Conservation (phyloP, 2,329 filamentous ascomycete genomes). For the Elsinoe australis region DNA sequence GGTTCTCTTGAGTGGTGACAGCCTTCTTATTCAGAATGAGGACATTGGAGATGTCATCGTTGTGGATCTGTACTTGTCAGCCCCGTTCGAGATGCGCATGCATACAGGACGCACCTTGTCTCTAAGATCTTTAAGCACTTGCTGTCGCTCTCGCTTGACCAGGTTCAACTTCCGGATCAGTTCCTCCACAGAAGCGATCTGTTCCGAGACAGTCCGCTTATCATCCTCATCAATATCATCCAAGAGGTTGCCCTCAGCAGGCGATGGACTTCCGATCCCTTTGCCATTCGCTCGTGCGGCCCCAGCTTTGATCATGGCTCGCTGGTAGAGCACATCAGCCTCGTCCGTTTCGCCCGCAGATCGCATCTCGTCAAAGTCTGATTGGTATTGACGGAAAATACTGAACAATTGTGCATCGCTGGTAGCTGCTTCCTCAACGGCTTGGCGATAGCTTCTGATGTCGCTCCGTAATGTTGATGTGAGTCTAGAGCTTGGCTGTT, state of each 20-base stretch:
- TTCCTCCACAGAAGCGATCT: constrained; percentile 83
- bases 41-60: constrained; percentile 95
- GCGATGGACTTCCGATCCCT: constrained; percentile 49
- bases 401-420: constrained; percentile 78
- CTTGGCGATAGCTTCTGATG: constrained; percentile 78
- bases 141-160: constrained; percentile 82
- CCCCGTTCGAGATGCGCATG: constrained; percentile 1
- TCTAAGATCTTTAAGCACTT: constrained; percentile 93
- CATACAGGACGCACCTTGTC: constrained; percentile 66
- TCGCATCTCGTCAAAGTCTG: constrained; percentile 92
- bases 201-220: constrained; percentile 73
- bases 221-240: constrained; percentile 88
- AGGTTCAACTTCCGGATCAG: constrained; percentile 83
- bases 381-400: constrained; percentile 77
- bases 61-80: constrained; percentile 60
- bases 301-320: constrained; percentile 72
- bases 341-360: constrained; percentile 78
- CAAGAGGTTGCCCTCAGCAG: constrained; percentile 67
- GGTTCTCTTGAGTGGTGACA: constrained; percentile 81
- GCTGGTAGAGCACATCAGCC: constrained; percentile 80
- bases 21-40: constrained; percentile 97
- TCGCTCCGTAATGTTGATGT: constrained; percentile 83
- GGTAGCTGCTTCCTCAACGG: constrained; percentile 77
- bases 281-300: constrained; percentile 50
- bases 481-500: constrained; percentile 85